Percentiles rank a stretch among this genome's conserved stretches.
Evolutionary conservation across 768 basidiomycete genomes (phyloP).

Genomic region (Mycena olivaceomarginata): DNA sequence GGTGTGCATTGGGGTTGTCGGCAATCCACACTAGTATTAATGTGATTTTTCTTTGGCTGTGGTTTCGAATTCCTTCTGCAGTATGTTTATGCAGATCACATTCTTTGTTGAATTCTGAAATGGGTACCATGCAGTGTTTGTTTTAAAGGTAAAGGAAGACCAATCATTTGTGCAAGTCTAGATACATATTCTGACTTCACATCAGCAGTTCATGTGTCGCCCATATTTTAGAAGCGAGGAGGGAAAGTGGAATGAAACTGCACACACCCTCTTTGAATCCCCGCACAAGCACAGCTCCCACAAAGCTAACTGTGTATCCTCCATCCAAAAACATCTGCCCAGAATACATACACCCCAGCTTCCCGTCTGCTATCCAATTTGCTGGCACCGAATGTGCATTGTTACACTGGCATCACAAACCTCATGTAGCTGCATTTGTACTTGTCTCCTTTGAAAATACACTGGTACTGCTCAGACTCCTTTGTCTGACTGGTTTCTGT

Average conservation of each 20-base stretch:
- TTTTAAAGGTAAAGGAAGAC: conserved; percentile 1
- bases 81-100: neutral
- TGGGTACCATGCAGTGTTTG: conserved; percentile 3
- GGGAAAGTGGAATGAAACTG: neutral
- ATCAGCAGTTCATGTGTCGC: neutral
- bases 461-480: too few relatives aligned
- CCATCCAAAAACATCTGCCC: too few relatives aligned
- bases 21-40: neutral
- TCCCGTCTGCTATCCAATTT: too few relatives aligned
- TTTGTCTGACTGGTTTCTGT: too few relatives aligned
- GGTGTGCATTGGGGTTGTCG: neutral
- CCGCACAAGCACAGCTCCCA: neutral
- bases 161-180: neutral
- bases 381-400: too few relatives aligned
- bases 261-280: neutral
- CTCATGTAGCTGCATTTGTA: too few relatives aligned
- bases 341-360: too few relatives aligned
- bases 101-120: conserved; percentile 3
- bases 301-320: conserved; percentile 5
- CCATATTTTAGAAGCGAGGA: neutral
- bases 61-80: conserved; percentile 1
- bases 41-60: conserved; percentile 3
- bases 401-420: too few relatives aligned
- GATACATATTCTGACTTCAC: neutral
- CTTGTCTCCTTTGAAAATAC: too few relatives aligned